Evolutionary conservation across 768 basidiomycete genomes (phyloP), one percentile per base, ranked within the genome.

Genomic region (Leccinum longicurvipes): DNA sequence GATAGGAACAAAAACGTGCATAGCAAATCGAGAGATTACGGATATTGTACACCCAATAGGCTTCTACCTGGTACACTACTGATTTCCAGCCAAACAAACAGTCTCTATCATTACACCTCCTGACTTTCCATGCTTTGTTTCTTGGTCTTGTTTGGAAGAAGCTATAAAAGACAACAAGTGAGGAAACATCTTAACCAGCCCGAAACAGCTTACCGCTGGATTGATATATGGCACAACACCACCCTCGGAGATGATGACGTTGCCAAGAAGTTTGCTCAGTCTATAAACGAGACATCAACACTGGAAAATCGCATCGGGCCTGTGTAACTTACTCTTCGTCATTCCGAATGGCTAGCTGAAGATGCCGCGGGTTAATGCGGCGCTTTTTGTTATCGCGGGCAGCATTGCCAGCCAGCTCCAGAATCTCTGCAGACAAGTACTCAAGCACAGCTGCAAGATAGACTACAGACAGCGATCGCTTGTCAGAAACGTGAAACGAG

Each of bases 221-320:
- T 83, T 79, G 69, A 96, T 96, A 69, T 82, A 82, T 56, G 91
- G 91, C 19, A 93, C 87, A 55, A 93, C 91, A 81, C 94, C 94
- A 75, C 94, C 94, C 72, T 96, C 92, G 31, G 92, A 93, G 77
- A 96, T 95, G 73, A 93, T 85, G 60, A 96, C 94, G 62, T 86
- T 78, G 24, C 86, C 87, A 44, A 90, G 81, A 45, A 90, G 78
- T 67, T 77, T 81, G 72, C 85, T 85, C 70, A 89, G 74, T 64
- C 85, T 87, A 51, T n/a, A 24, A 28, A 17, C 32, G n/a, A 28
- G 23, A 19, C 55, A 3, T 41, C 39, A 60, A 27, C 8, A 4
- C 14, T 9, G 7, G n/a, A 55, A 11, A 34, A 46, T n/a, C 24
- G 15, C 24, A 25, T 15, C 12, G 25, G 34, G 8, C 46, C 1